A percentile compares a stretch with the other conserved stretches of the same genome.
phyloP scores from a whole-genome alignment of 371 early-diverging fungal species.

The Mucor saturninus region DNA sequence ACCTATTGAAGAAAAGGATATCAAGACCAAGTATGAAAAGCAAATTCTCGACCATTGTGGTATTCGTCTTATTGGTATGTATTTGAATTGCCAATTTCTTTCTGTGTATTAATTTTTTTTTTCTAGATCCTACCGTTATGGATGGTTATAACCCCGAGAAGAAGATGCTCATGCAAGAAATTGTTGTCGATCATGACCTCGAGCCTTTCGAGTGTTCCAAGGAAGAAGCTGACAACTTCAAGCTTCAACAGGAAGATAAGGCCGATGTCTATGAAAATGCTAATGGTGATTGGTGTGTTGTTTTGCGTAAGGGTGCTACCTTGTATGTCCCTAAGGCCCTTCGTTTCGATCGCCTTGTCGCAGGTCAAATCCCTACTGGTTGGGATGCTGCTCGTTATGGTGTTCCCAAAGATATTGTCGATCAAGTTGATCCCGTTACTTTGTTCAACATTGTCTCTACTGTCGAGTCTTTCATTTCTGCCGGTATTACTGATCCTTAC shows the following conservation, averaged over 20 bases:
- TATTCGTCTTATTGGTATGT: slow-evolving; percentile 88
- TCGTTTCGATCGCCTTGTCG: slow-evolving; percentile 92
- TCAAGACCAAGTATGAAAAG: slow-evolving; percentile 94
- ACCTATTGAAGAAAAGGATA: slow-evolving; percentile 90
- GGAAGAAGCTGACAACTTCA: slow-evolving; percentile 94
- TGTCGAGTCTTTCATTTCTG: slow-evolving; percentile 90
- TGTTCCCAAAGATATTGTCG: slow-evolving; percentile 91
- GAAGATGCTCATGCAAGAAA: slow-evolving; percentile 91
- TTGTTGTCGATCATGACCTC: slow-evolving; percentile 90
- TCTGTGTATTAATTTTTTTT: slow-evolving; percentile 1
- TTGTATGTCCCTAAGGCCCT: slow-evolving; percentile 95
- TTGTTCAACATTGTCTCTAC: slow-evolving; percentile 90
- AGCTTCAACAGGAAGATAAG: slow-evolving; percentile 84
- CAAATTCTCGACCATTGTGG: slow-evolving; percentile 92
- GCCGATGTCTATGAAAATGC: slow-evolving; percentile 80
- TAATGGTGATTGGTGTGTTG: slow-evolving; percentile 78
- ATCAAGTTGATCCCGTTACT: slow-evolving; percentile 92
- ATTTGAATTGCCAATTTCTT: background rate
- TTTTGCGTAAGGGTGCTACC: slow-evolving; percentile 86
- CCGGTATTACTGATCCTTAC: slow-evolving; percentile 97
- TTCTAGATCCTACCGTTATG: slow-evolving; percentile 80
- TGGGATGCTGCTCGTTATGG: slow-evolving; percentile 95
- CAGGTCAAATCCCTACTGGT: slow-evolving; percentile 95
- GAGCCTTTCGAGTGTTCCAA: slow-evolving; percentile 88
- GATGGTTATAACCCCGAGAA: slow-evolving; percentile 91